Evolutionary conservation across 345 rosid genomes (phyloP), one percentile per base, ranked within the genome.

Genomic region (Aethionema arabicum): DNA sequence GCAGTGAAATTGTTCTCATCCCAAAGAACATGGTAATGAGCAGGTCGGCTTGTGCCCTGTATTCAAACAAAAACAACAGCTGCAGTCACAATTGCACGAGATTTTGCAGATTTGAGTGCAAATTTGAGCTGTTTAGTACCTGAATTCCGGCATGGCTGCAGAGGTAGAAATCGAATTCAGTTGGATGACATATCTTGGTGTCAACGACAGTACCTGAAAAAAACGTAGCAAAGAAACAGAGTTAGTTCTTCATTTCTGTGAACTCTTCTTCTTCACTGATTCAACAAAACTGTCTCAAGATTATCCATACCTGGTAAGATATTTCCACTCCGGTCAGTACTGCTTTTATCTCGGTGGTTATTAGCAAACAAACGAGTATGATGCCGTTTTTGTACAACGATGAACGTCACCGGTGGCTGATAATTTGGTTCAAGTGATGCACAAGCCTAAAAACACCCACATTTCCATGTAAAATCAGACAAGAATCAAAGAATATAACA

Each of bases 101-200:
- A 21, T 21, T 21, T 21, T 21, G 27, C 27, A 21, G 27, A 21
- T 21, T 21, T 21, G 27, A 21, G 27, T 21, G 27, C 27, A 21
- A 21, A 2, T 21, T 21, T 78, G 56, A 21, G 59, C 60, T 8
- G 21, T 3, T 37, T 56, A 2, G 13, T 56, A 90, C 99, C 99
- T 90, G 99, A 71, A 93, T 84, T 30, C 99, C 97, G 31, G 99
- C 99, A 55, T 93, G 99, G 67, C 99, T 93, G 75, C 99, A 93
- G 31, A 93, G 96, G 70, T 93, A 93, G 65, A 93, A 93, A 61
- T 93, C 97, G 47, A 93, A 93, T 55, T 93, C 99, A 2, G 95
- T 80, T 12, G 99, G 97, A 84, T 93, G 99, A 54, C 99, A 93
- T 66, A 93, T 93, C 59, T 83, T 93, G 3, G 95, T 65, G 70